Base-by-base conservation (phyloP, 176 grass and related monocot species). In the Otatea glauca region DNA sequence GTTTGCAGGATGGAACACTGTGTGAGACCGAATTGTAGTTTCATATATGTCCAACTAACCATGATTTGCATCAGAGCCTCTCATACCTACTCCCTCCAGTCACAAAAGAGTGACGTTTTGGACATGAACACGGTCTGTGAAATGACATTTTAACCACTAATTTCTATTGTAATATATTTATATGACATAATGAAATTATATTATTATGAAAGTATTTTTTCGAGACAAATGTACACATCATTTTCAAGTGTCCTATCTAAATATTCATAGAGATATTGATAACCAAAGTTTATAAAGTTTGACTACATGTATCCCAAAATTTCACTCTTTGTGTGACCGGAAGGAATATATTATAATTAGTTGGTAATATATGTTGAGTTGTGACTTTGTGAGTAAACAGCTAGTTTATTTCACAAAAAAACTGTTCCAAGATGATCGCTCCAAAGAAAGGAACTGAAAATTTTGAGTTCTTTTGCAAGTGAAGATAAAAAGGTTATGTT, bases 291-390 rank as follows among this genome's bases (percentile, higher is more conserved):
- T 37, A 29, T 29, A 29, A 1, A 29, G 29, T 29, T 29, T 29
- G 1, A 29, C 29, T 29, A 29, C 29, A 29, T 37, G 35, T 37
- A 37, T 37, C 4, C 35, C 35, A 37, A 37, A 37, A 37, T 5
- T 1, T 37, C 35, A 37, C 29, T 29, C 35, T 37, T 37, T 37
- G 35, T 37, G 35, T 37, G 35, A 37, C 4, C 3, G 35, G 35
- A 37, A 5, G 2, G 4, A 37, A 5, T 37, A 13, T 38, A 61
- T 27, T 56, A 20, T 20, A 56, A 21, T 56, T 56, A 21, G 54
- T 9, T 56, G 18, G 54, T 32, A 50, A 66, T 37, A 15, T 66
- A 51, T 50, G 77, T 51, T 51, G 61, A 66, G 77, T 67, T 67
- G 18, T 66, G 34, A 39, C 17, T 68, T 67, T 80, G 18, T 66